These are phyloP conservation scores for Boechera retrofracta DNA, from an alignment of 345 rosid genomes.

Conservation along the genomic window DNA sequence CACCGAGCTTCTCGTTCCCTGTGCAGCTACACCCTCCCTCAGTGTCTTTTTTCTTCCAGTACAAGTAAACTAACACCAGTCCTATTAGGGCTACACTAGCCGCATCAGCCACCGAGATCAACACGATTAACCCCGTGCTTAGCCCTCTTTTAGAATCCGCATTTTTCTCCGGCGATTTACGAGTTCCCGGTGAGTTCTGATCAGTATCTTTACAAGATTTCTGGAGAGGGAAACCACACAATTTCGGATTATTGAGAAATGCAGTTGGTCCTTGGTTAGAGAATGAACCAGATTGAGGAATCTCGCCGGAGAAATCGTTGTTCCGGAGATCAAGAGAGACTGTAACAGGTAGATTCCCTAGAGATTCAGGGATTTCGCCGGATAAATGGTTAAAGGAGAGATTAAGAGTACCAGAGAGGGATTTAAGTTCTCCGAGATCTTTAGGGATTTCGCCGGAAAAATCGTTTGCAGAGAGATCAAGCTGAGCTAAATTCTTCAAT, in stretches of 20 bases:
- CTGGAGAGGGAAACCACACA: slow-evolving; percentile 96
- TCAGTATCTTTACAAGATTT: slow-evolving; percentile 61
- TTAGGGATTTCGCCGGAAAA: slow-evolving; percentile 72
- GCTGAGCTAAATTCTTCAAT: slow-evolving; percentile 67
- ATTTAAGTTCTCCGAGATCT: slow-evolving; percentile 74
- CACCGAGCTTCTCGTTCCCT: slow-evolving; percentile 66
- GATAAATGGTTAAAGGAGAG: slow-evolving; percentile 80
- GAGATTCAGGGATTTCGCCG: slow-evolving; percentile 73
- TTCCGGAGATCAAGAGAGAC: slow-evolving; percentile 85
- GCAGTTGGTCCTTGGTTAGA: slow-evolving; percentile 97
- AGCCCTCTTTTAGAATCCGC: slow-evolving; percentile 51
- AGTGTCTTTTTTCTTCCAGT: slow-evolving; percentile 92
- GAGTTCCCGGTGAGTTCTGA: slow-evolving; percentile 44
- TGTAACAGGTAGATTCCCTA: slow-evolving; percentile 78
- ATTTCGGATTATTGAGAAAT: slow-evolving; percentile 73
- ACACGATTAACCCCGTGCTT: slow-evolving; percentile 68
- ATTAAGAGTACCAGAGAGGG: slow-evolving; percentile 76
- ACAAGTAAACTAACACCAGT: slow-evolving; percentile 66
- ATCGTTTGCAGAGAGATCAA: slow-evolving; percentile 78
- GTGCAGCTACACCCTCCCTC: slow-evolving; percentile 82
- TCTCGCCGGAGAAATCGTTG: slow-evolving; percentile 84
- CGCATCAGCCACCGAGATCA: slow-evolving; percentile 83
- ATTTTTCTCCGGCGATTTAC: slow-evolving; percentile 47
- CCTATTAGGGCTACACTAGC: slow-evolving; percentile 85
- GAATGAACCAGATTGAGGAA: slow-evolving; percentile 93